Base-by-base conservation (phyloP, 2,329 filamentous ascomycete genomes). In the Phialophora expanda region DNA sequence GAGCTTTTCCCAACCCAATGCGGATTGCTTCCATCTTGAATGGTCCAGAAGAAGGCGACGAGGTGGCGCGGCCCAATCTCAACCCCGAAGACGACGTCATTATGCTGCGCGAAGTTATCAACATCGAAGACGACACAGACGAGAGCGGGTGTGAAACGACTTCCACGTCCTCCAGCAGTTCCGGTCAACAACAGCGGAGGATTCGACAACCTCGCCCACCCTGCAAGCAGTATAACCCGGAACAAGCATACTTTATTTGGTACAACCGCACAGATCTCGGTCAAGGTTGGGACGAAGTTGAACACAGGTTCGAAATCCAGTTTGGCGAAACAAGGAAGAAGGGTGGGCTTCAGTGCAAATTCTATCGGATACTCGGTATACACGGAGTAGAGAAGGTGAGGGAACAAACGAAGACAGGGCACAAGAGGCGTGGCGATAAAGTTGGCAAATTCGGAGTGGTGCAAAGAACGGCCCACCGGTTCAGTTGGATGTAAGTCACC, bases 231-330 rank as follows among this genome's bases (percentile, higher is more conserved):
- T 82, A 82, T 72, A 77, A 77, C 53, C 76, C 79, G 59, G 80
- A 82, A 72, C 79, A 82, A 66, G 78, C 78, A 75, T 80, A 79
- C 71, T 82, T 82, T 66, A 81, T 82, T 66, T 83, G 81, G 81
- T 83, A 82, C 69, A 78, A 81, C 71, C 79, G 80, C 7, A 79
- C 79, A 28, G 81, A 82, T 69, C 75, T 82, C 28, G 75, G 75
- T 54, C 4, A 56, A 72, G 77, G 80, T 66, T 83, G 81, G 81
- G 79, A 78, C 66, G 76, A 80, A 66, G 78, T 82, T 24, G 76
- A 77, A 28, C 76, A 79, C 61, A 76, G 75, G 62, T 83, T 81
- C 68, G 79, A 80, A 69, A 73, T 70, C 0, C 79, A 81, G 64
- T 83, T 82, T 61, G 72, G 71, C 12, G 76, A 77, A 17, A 74